Evolutionary conservation across 108 stramenopile species (phyloP), one percentile per base, ranked within the genome.

Genomic region (Pseudonitzschia multiseries): DNA sequence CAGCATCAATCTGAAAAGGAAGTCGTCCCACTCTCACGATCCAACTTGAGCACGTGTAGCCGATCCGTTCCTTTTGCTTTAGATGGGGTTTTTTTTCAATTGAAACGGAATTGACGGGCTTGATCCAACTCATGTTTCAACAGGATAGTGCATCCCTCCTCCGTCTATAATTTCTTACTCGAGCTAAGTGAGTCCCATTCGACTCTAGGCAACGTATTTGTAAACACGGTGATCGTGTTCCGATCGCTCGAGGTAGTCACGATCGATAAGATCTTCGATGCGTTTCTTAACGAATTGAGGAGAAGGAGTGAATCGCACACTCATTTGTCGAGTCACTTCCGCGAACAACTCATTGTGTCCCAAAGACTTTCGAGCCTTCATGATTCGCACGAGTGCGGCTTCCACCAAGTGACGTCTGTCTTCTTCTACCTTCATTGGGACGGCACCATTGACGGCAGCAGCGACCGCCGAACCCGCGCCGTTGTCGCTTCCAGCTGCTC

Each of bases 331-430:
- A 0, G 89, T 95, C n/a, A 93, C 93, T 83, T 97, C 97, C 0
- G 95, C 94, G 65, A 98, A 87, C 70, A 98, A 85, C 52, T 96
- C 97, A 79, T 96, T 96, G 86, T 99, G 98, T 70, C 87, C 77
- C 44, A 97, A 76, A 15, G 75, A 70, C 76, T 97, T 97, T 54
- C 98, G 86, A 8, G 97, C 91, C 83, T 98, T 98, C 98, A 98
- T 98, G 71, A 98, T 96, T 59, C 98, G 85, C 3, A 99, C 97
- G 61, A 98, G 89, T 18, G 96, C 93, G 24, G 98, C 97, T 76
- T 99, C 98, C 31, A 97, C 88, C 51, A 95, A 80, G 75, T 98
- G 96, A 40, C 93, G 87, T 57, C 93, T 83, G 65, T 97, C 93
- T 77, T 96, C 94, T 74, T 96, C 94, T 40, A 96, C 94, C 43